These are phyloP conservation scores for Talaromyces liani DNA, from an alignment of 495 filamentous ascomycete species.

Conservation along the genomic window DNA sequence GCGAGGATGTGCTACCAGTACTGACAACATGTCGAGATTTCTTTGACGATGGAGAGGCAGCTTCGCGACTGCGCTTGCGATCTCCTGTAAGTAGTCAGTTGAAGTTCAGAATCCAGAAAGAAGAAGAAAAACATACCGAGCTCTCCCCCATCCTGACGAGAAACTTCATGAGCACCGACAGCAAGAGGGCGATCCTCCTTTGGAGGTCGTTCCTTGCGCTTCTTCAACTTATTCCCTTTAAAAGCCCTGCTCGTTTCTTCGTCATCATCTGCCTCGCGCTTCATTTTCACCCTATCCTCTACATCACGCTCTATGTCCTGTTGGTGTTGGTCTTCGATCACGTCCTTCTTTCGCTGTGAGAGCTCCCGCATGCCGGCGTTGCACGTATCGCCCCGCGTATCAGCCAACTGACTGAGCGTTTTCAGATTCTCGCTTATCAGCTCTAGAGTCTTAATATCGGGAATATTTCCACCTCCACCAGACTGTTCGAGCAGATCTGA, in stretches of 20 bases:
- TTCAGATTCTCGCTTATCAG: slow-evolving; percentile 60
- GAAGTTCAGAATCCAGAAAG: not conserved
- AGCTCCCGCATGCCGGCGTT: slow-evolving; percentile 69
- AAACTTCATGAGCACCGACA: slow-evolving; percentile 56
- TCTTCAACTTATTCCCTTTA: slow-evolving; percentile 43
- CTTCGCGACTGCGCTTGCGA: slow-evolving; percentile 12
- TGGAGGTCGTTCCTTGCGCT: slow-evolving; percentile 39
- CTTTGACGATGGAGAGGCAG: slow-evolving; percentile 38
- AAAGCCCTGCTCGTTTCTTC: slow-evolving; percentile 40
- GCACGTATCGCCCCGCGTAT: slow-evolving; percentile 52
- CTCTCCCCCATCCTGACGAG: slow-evolving; percentile 61
- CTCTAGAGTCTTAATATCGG: slow-evolving; percentile 67
- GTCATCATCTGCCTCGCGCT: slow-evolving; percentile 46
- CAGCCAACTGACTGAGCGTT: slow-evolving; percentile 56
- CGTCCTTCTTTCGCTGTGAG: slow-evolving; percentile 53
- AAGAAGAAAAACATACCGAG: slow-evolving; percentile 47
- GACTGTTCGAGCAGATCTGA: slow-evolving; percentile 65
- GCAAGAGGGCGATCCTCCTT: slow-evolving; percentile 51
- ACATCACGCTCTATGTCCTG: slow-evolving; percentile 36
- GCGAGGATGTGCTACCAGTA: slow-evolving; percentile 55
- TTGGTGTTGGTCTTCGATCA: slow-evolving; percentile 42
- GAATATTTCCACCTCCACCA: slow-evolving; percentile 57
- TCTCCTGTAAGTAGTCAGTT: not conserved
- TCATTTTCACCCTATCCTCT: slow-evolving; percentile 39
- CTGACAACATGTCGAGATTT: slow-evolving; percentile 46